Conservation (phyloP, 2,329 filamentous ascomycete genomes). For the Calonectria pseudoturangicola region DNA sequence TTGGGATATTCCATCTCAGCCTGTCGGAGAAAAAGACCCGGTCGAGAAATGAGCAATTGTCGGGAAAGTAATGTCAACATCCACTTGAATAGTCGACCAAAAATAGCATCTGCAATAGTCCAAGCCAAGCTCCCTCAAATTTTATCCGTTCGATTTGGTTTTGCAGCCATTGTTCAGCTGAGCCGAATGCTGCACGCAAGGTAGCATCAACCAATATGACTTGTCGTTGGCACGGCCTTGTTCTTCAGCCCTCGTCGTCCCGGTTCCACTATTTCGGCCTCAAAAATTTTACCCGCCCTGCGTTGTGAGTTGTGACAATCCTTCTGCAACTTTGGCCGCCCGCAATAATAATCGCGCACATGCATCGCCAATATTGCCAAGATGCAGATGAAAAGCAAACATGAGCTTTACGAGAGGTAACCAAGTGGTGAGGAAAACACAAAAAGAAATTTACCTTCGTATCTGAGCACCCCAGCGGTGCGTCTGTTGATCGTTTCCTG, state of each 20-base stretch:
- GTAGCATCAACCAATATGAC: neutral
- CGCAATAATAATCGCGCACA: slow-evolving; percentile 12
- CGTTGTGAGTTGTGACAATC: slow-evolving; percentile 16
- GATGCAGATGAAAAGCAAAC: neutral
- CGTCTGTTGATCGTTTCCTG: slow-evolving; percentile 10
- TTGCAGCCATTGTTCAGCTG: neutral
- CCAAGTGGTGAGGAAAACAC: neutral
- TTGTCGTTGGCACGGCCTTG: slow-evolving; percentile 12
- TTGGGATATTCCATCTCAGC: too few species aligned
- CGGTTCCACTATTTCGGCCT: neutral
- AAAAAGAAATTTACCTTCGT: neutral
- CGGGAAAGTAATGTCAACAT: too few species aligned
- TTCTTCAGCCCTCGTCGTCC: neutral
- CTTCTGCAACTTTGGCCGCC: neutral
- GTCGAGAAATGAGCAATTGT: too few species aligned
- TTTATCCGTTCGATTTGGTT: neutral
- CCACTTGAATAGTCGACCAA: too few species aligned
- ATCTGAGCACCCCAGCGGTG: neutral
- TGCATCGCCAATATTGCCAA: neutral
- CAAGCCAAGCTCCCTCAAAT: too few species aligned
- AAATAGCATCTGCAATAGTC: too few species aligned
- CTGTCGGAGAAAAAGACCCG: too few species aligned
- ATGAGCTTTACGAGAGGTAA: neutral
- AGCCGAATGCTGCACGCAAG: neutral
- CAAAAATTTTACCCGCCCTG: neutral